These are phyloP conservation scores for Nannizziopsis arthrosporioides DNA, from an alignment of 2,329 filamentous ascomycete species.

Conservation along the genomic window DNA sequence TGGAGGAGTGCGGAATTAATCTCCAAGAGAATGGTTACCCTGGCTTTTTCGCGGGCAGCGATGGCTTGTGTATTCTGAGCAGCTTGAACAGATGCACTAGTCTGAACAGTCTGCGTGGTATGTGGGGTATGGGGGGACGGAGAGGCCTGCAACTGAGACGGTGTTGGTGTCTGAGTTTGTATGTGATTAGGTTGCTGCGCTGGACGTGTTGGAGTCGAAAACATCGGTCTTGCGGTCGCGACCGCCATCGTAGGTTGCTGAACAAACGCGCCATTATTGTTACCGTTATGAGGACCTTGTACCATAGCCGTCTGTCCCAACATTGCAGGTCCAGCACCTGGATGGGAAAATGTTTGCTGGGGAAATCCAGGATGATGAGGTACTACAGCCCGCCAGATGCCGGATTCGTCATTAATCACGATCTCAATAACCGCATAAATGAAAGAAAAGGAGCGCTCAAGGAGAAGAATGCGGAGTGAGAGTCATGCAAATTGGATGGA, in stretches of 20 bases:
- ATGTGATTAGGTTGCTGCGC: slow-evolving; percentile 3
- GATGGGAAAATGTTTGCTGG: slow-evolving; percentile 10
- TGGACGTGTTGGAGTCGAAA: slow-evolving; percentile 13
- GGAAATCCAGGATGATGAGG: slow-evolving; percentile 9
- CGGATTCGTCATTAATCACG: neutral
- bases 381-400: slow-evolving; percentile 4
- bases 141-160: slow-evolving; percentile 7
- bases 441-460: neutral
- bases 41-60: slow-evolving; percentile 33
- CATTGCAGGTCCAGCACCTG: slow-evolving; percentile 2
- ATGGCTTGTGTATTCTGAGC: slow-evolving; percentile 19
- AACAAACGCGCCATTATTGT: slow-evolving; percentile 7
- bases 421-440: neutral
- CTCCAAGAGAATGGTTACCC: slow-evolving; percentile 36
- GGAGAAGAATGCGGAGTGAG: neutral
- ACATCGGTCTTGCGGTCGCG: slow-evolving; percentile 9
- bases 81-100: slow-evolving; percentile 10
- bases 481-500: neutral
- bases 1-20: slow-evolving; percentile 39
- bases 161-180: slow-evolving; percentile 3
- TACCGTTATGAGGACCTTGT: slow-evolving; percentile 13
- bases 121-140: slow-evolving; percentile 11
- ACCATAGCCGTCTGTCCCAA: slow-evolving; percentile 17
- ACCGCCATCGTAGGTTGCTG: slow-evolving; percentile 12
- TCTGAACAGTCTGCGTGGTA: slow-evolving; percentile 6